These are phyloP conservation scores for Mycena rosella DNA, from an alignment of 768 basidiomycete species.

Conservation along the genomic window DNA sequence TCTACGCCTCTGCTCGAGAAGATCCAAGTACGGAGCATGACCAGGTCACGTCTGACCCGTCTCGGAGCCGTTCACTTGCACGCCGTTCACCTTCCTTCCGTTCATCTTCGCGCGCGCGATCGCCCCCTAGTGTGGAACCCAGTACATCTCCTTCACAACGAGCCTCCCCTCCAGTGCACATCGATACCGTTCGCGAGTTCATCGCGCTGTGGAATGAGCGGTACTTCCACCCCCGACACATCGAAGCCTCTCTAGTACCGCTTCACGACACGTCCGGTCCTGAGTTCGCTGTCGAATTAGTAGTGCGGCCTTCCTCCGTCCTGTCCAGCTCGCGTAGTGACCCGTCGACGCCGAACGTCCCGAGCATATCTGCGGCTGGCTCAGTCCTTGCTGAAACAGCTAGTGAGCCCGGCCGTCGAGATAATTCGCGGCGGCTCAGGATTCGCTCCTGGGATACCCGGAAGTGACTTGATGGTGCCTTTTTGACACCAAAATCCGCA, in stretches of 20 bases:
- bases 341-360: not conserved
- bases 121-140: not conserved
- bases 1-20: not conserved
- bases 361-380: not conserved
- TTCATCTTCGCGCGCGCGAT: not conserved
- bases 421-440: not conserved
- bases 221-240: constrained; percentile 30
- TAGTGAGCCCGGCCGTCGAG: not conserved
- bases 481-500: no score
- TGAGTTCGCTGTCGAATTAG: constrained; percentile 11
- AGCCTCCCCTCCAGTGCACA: not conserved
- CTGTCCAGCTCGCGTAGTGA: not conserved
- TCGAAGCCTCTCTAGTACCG: constrained; percentile 25
- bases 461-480: no score
- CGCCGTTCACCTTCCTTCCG: no score
- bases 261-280: not conserved
- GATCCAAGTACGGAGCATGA: constrained; percentile 3
- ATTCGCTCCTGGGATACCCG: not conserved
- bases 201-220: constrained; percentile 32
- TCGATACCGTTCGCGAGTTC: constrained; percentile 29
- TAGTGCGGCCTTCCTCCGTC: not conserved
- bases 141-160: not conserved
- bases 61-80: no score
- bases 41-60: no score
- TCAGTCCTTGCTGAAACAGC: not conserved